A percentile compares a stretch with the other conserved stretches of the same genome.
phyloP scores from a whole-genome alignment of 805 yeast genomes.

The Tetrapisispora fleetii region DNA sequence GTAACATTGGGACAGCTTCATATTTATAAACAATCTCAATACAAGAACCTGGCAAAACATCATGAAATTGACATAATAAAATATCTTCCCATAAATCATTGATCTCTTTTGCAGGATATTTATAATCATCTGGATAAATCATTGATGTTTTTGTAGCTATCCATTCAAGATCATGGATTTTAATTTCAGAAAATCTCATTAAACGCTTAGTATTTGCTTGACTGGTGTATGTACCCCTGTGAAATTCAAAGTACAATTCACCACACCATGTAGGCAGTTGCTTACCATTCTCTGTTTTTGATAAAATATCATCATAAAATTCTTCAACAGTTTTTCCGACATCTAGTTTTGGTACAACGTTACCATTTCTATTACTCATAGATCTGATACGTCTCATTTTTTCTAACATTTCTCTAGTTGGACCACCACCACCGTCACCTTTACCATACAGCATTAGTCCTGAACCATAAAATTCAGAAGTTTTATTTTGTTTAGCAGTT shows the following conservation, averaged over 20 bases:
- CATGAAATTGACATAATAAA: slow-evolving; percentile 89
- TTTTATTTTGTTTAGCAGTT: slow-evolving; percentile 72
- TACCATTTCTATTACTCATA: slow-evolving; percentile 66
- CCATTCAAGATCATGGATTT: slow-evolving; percentile 78
- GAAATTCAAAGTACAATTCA: slow-evolving; percentile 88
- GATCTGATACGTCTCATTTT: slow-evolving; percentile 89
- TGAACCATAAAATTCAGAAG: slow-evolving; percentile 67
- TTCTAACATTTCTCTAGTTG: slow-evolving; percentile 87
- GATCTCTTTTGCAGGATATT: slow-evolving; percentile 63
- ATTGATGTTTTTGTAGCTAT: slow-evolving; percentile 68
- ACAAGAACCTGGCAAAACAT: slow-evolving; percentile 95
- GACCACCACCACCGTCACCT: slow-evolving; percentile 99
- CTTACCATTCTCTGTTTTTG: slow-evolving; percentile 53
- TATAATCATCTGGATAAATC: slow-evolving; percentile 37
- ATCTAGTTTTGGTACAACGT: slow-evolving; percentile 65
- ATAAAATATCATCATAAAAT: slow-evolving; percentile 59
- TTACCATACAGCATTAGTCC: slow-evolving; percentile 80
- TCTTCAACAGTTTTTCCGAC: slow-evolving; percentile 66
- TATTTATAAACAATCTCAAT: slow-evolving; percentile 87
- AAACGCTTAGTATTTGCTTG: slow-evolving; percentile 79
- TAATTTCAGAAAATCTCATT: slow-evolving; percentile 66
- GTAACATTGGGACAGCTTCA: slow-evolving; percentile 74
- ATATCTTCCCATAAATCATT: slow-evolving; percentile 79
- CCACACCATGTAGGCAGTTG: slow-evolving; percentile 84
- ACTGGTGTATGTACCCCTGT: slow-evolving; percentile 93